A percentile compares a stretch with the other conserved stretches of the same genome.
Conservation (phyloP, 371 early-diverging fungal genomes). For the Mortierella sp. region DNA sequence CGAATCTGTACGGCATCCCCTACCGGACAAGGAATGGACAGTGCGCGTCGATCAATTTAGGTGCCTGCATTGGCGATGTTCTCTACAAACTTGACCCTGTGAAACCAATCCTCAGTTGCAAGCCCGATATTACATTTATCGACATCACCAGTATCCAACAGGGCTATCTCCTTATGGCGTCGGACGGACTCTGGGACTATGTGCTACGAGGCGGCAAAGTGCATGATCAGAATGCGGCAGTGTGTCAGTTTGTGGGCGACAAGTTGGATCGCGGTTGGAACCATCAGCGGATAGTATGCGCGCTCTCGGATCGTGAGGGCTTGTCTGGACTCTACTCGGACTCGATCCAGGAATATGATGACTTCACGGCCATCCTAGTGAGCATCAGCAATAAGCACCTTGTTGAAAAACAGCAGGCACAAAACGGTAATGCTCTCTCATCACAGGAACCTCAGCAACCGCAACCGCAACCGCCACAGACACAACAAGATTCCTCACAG, state of each 20-base stretch:
- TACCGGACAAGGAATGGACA: constrained; percentile 58
- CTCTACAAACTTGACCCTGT: constrained; percentile 70
- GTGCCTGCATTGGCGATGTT: constrained; percentile 73
- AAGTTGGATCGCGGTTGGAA: constrained; percentile 55
- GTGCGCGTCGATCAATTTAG: constrained; percentile 68
- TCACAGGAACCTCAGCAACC: background rate
- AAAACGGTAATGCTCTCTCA: background rate
- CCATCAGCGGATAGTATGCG: constrained; percentile 40
- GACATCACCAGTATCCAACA: constrained; percentile 29
- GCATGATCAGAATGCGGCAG: constrained; percentile 47
- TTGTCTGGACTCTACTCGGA: constrained; percentile 43
- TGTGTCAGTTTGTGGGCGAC: constrained; percentile 47
- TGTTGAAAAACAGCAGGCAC: background rate
- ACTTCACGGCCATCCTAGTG: constrained; percentile 56
- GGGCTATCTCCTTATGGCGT: constrained; percentile 55
- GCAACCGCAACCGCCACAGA: background rate
- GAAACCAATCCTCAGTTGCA: constrained; percentile 66
- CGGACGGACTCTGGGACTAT: constrained; percentile 57
- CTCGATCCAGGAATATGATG: constrained; percentile 54
- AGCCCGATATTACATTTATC: constrained; percentile 71
- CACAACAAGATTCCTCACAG: background rate
- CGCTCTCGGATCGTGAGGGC: constrained; percentile 49
- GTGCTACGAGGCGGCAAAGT: constrained; percentile 37
- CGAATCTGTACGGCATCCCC: constrained; percentile 52
- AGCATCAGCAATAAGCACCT: constrained; percentile 19